Evolutionary conservation across 768 basidiomycete species (phyloP).

Genomic region (Mrakia blollopis): DNA sequence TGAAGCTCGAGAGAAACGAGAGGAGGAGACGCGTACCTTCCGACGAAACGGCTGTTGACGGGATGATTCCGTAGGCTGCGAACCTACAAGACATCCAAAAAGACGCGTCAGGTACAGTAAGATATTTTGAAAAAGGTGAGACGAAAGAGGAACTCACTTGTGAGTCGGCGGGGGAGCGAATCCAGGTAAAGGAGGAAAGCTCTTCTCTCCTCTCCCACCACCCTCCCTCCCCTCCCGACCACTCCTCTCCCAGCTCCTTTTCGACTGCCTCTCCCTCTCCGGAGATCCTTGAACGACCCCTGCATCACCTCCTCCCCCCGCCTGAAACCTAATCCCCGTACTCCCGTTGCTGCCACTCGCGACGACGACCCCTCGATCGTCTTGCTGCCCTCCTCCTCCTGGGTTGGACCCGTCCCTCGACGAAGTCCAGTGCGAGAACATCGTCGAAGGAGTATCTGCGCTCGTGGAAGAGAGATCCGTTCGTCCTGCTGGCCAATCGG

Average conservation of each 20-base stretch:
- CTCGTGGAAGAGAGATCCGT: neutral
- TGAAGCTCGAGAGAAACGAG: slow-evolving; percentile 33
- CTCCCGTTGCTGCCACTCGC: neutral
- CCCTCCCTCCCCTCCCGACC: neutral
- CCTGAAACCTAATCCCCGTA: neutral
- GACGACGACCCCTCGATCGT: neutral
- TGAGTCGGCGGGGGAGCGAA: slow-evolving; percentile 73
- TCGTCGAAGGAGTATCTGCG: neutral
- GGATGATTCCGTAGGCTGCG: slow-evolving; percentile 63
- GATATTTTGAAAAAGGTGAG: no score
- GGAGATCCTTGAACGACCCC: neutral
- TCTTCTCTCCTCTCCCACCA: slow-evolving; percentile 19
- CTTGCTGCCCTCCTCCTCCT: neutral
- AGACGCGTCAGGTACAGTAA: no score
- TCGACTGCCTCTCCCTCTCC: neutral
- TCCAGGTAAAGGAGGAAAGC: slow-evolving; percentile 82
- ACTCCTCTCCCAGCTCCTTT: neutral
- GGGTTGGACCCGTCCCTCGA: neutral
- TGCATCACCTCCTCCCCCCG: neutral
- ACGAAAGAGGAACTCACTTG: neutral
- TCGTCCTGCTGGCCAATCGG: neutral
- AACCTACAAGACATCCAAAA: neutral
- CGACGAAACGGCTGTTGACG: slow-evolving; percentile 19
- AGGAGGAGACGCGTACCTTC: slow-evolving; percentile 45
- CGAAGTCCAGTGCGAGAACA: slow-evolving; percentile 2